Evolutionary conservation across 306 rosid species (phyloP).

Genomic region (Myrica gale): DNA sequence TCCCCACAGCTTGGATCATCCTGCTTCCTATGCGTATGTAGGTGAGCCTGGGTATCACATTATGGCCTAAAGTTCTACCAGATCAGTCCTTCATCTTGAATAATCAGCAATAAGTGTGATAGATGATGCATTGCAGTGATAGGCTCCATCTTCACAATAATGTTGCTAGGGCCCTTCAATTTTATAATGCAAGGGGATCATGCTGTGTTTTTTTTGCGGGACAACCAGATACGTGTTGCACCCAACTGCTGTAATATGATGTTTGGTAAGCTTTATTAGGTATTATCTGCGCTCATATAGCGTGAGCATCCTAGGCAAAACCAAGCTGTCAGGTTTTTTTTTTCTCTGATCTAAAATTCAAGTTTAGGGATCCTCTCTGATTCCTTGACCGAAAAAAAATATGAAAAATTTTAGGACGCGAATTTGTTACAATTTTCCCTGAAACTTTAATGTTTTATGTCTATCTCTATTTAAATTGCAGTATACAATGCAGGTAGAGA

Average conservation of each 20-base stretch:
- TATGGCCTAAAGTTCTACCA: neutral
- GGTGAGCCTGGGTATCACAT: neutral
- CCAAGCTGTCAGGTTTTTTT: neutral
- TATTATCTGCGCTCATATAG: slow-evolving; percentile 1
- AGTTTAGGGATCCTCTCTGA: neutral
- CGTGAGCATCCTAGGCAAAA: slow-evolving; percentile 6
- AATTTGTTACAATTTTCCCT: no score
- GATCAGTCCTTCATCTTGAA: neutral
- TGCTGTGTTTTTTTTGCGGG: slow-evolving; percentile 17
- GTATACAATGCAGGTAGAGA: no score
- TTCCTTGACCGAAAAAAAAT: no score
- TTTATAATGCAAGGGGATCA: neutral
- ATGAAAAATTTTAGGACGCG: no score
- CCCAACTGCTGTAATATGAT: slow-evolving; percentile 16
- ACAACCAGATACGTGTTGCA: slow-evolving; percentile 27
- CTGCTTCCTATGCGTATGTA: neutral
- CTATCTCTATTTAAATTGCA: no score
- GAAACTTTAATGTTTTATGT: no score
- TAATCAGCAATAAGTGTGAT: neutral
- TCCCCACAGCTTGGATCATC: neutral
- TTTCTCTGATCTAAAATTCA: neutral
- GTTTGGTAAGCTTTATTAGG: neutral
- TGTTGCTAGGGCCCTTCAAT: slow-evolving; percentile 39
- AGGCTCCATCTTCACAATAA: slow-evolving; percentile 21
- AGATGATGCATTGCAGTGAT: slow-evolving; percentile 6